These are phyloP conservation scores for Tothia fuscella DNA, from an alignment of 2,329 filamentous ascomycete species.

Conservation along the genomic window DNA sequence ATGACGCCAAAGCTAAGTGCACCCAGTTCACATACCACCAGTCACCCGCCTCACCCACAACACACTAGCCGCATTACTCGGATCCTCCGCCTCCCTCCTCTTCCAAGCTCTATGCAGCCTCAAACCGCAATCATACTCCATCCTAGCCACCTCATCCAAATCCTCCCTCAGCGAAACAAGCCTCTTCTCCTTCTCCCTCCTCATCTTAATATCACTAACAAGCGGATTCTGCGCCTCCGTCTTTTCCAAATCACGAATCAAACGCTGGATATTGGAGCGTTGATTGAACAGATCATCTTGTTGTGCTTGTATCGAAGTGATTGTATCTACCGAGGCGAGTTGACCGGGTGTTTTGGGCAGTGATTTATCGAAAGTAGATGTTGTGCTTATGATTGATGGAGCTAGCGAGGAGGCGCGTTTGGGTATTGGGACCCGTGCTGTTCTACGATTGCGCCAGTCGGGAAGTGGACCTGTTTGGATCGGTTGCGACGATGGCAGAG, in stretches of 20 bases:
- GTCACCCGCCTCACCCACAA: slow-evolving; percentile 30
- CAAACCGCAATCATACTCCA: slow-evolving; percentile 29
- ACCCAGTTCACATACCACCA: not conserved
- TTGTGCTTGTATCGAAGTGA: slow-evolving; percentile 26
- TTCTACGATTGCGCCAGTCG: slow-evolving; percentile 5
- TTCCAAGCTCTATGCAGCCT: slow-evolving; percentile 28
- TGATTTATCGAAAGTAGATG: slow-evolving; percentile 18
- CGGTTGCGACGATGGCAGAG: slow-evolving; percentile 15
- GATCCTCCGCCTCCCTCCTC: slow-evolving; percentile 27
- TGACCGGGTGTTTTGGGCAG: slow-evolving; percentile 26
- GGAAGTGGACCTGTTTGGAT: slow-evolving; percentile 11
- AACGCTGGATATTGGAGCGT: slow-evolving; percentile 24
- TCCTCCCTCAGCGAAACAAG: slow-evolving; percentile 26
- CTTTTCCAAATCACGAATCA: slow-evolving; percentile 23
- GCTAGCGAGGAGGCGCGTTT: slow-evolving; percentile 6
- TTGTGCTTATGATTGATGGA: not conserved
- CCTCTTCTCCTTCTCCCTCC: slow-evolving; percentile 22
- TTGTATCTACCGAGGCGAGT: slow-evolving; percentile 23
- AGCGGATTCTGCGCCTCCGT: slow-evolving; percentile 26
- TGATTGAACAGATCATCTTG: slow-evolving; percentile 27
- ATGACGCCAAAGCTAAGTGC: too few relatives aligned
- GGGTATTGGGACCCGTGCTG: not conserved
- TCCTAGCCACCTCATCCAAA: slow-evolving; percentile 23
- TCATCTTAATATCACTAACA: slow-evolving; percentile 24
- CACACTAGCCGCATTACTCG: slow-evolving; percentile 19